Conservation (phyloP, 148 eudicot genomes). For the Rhododendron vialii region DNA sequence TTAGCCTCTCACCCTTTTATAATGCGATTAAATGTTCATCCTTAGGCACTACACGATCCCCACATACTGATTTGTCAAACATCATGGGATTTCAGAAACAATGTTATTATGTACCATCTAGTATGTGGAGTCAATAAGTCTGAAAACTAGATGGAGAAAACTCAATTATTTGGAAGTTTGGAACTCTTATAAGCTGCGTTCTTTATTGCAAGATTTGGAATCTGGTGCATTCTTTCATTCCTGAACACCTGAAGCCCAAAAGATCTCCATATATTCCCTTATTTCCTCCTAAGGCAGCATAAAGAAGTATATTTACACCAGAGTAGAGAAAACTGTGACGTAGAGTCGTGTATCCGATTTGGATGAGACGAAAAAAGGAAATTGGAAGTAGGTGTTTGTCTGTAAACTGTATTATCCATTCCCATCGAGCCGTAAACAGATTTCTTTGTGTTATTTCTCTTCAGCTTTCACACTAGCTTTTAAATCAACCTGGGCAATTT, state of each 20-base stretch:
- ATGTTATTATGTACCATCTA: background rate
- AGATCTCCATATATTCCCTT: background rate
- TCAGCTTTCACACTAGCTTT: background rate
- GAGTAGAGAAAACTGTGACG: background rate
- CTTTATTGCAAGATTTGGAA: background rate
- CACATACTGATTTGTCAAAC: background rate
- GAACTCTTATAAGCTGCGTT: background rate
- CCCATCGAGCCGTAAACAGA: background rate
- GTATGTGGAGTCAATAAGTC: background rate
- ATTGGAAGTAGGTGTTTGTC: background rate
- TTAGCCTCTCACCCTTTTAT: slow-evolving; percentile 25
- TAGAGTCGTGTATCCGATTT: background rate
- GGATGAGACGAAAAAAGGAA: background rate
- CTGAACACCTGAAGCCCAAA: background rate
- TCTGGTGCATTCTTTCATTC: background rate
- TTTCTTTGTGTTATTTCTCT: background rate
- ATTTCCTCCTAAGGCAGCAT: background rate
- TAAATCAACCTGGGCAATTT: background rate
- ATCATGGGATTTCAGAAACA: background rate
- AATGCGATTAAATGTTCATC: background rate
- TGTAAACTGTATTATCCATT: background rate
- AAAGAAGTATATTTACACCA: background rate
- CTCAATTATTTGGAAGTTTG: background rate
- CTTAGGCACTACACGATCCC: background rate
- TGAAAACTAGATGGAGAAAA: background rate